Evolutionary conservation across 2,329 filamentous ascomycete species (phyloP).

Genomic region (Colletotrichum musicola): DNA sequence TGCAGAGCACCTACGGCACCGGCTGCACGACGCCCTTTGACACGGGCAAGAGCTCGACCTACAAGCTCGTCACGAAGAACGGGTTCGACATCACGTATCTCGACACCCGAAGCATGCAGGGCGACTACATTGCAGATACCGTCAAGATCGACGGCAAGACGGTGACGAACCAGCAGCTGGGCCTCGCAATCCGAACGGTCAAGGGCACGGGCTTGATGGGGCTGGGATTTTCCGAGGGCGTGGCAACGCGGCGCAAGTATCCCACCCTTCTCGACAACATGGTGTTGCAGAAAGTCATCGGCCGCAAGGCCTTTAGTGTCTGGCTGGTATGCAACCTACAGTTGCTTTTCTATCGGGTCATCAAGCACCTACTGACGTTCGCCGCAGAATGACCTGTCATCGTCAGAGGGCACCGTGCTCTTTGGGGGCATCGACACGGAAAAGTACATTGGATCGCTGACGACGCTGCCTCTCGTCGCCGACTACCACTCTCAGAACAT

Average conservation of each 20-base stretch:
- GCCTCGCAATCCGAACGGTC: slow-evolving; percentile 62
- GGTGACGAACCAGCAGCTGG: slow-evolving; percentile 67
- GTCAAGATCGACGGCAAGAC: slow-evolving; percentile 63
- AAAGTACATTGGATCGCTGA: slow-evolving; percentile 72
- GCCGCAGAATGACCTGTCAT: slow-evolving; percentile 53
- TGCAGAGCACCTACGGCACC: slow-evolving; percentile 18
- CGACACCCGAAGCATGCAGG: slow-evolving; percentile 65
- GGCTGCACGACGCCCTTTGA: slow-evolving; percentile 51
- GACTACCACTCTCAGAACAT: slow-evolving; percentile 53
- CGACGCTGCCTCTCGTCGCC: slow-evolving; percentile 68
- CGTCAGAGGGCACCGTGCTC: slow-evolving; percentile 75
- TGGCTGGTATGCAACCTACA: slow-evolving; percentile 61
- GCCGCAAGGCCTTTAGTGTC: slow-evolving; percentile 75
- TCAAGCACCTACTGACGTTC: slow-evolving; percentile 46
- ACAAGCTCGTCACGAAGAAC: slow-evolving; percentile 53
- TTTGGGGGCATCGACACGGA: slow-evolving; percentile 81
- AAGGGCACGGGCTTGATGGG: slow-evolving; percentile 70
- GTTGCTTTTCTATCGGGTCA: background rate
- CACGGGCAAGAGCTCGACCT: slow-evolving; percentile 61
- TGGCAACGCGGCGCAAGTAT: slow-evolving; percentile 58
- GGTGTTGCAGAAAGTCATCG: slow-evolving; percentile 71
- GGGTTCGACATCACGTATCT: slow-evolving; percentile 74
- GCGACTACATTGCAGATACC: slow-evolving; percentile 70
- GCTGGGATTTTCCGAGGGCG: slow-evolving; percentile 67
- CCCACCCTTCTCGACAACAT: slow-evolving; percentile 75